Base-by-base conservation (phyloP, 345 rosid genomes). In the Dipteronia sinensis region DNA sequence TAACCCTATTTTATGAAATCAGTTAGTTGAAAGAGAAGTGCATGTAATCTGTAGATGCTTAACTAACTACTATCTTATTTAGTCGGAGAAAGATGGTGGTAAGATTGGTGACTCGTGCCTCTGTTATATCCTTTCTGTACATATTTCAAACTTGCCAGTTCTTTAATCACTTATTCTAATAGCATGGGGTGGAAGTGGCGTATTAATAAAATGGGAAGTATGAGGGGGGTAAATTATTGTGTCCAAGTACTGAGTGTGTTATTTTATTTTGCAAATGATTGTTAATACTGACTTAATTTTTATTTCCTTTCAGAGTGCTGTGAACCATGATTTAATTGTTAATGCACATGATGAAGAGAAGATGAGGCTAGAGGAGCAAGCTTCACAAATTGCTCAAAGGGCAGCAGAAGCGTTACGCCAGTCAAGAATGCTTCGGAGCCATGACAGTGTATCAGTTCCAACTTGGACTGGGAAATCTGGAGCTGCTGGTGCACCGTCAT, bases 381-480 rank as follows among this genome's bases (percentile, higher is more conserved):
- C 99, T 68, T 87, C 95, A 63, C 94, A 87, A 82, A 97, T 96
- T 62, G 98, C 99, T 58, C 89, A 87, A 84, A 88, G 89, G 80
- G 99, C 98, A 34, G 99, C 96, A n/a, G 98, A 96, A 84, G 98
- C 98, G 16, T 80, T 96, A 72, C 88, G 93, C 38, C 93, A 89
- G 76, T 96, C 99, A 9, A 88, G 98, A 71, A 87, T 96, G 89
- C 85, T 92, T 71, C 93, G 98, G 10, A 88, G 91, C 76, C 90
- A 81, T 74, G 99, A 96, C n/a, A 83, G 89, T 74, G 65, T 94
- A 74, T 86, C 97, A 27, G 83, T 94, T 67, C 99, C 99, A 0
- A 96, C 99, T 55, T 96, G 99, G 99, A 92, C 99, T 1, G 98
- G 98, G 44, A 94, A 82, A 84, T 93, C 93, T 10, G 99, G 99